Percentiles rank a stretch among this genome's conserved stretches.
Conservation (phyloP, 495 filamentous ascomycete genomes). For the Lasiosphaeria hispida region DNA sequence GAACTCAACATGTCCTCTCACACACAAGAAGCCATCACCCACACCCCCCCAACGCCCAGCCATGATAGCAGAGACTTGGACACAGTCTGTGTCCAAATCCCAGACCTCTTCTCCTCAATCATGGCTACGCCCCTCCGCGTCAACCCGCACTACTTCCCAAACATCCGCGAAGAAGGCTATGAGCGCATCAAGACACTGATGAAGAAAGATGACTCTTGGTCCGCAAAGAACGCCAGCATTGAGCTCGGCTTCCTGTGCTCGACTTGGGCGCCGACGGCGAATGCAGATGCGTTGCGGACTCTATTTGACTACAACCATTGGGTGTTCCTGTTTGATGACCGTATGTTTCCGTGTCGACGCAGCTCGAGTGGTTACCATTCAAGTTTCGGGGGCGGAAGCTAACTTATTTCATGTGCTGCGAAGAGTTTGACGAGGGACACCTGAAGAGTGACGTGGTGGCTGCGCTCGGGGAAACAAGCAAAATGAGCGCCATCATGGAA, state of each 20-base stretch:
- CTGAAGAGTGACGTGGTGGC: background rate
- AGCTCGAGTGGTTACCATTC: background rate
- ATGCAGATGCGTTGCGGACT: background rate
- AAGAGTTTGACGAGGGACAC: conserved; percentile 14
- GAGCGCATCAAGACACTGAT: conserved; percentile 2
- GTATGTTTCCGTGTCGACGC: too few relatives aligned
- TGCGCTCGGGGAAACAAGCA: background rate
- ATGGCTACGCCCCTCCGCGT: conserved; percentile 7
- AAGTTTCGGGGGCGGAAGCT: background rate
- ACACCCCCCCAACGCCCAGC: too few relatives aligned
- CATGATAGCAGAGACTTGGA: too few relatives aligned
- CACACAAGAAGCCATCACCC: too few relatives aligned
- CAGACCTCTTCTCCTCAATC: conserved; percentile 15
- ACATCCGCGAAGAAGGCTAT: background rate
- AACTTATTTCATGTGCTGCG: background rate
- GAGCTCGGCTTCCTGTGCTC: conserved; percentile 12
- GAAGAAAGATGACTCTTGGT: conserved; percentile 7
- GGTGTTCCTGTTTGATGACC: conserved; percentile 18
- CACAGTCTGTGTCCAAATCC: conserved; percentile 20
- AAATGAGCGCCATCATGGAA: conserved; percentile 7
- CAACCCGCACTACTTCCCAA: conserved; percentile 12
- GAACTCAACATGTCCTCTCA: too few relatives aligned
- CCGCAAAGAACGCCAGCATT: conserved; percentile 10
- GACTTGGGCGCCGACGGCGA: background rate
- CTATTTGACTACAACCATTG: conserved; percentile 15